These are phyloP conservation scores for Dactylonectria macrodidyma DNA, from an alignment of 2,329 filamentous ascomycete genomes.

Conservation along the genomic window DNA sequence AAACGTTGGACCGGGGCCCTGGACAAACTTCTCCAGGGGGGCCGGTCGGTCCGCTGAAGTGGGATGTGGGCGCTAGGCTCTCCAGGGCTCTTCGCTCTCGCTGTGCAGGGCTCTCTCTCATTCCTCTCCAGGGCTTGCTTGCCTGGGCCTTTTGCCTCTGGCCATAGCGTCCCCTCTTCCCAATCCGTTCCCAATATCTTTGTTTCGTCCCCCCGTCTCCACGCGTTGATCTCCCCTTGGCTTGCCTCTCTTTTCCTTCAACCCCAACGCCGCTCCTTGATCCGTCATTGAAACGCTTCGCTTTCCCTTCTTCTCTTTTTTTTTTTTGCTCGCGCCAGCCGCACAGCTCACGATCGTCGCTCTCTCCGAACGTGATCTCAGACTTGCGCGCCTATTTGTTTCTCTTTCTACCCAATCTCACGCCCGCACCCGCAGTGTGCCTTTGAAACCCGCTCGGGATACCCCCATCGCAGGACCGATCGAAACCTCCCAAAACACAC, in stretches of 20 bases:
- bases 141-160: constrained; percentile 10
- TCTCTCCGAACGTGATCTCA: constrained; percentile 40
- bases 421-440: constrained; percentile 26
- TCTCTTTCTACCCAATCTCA: constrained; percentile 23
- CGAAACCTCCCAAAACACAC: constrained; percentile 39
- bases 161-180: constrained; percentile 9
- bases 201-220: constrained; percentile 47
- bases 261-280: constrained; percentile 41
- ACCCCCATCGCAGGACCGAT: constrained; percentile 50
- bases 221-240: constrained; percentile 28
- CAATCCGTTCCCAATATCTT: constrained; percentile 40
- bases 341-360: constrained; percentile 36
- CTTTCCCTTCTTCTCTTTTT: constrained; percentile 38
- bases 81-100: not conserved
- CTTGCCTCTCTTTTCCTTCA: constrained; percentile 27
- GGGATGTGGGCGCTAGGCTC: not conserved
- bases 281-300: constrained; percentile 44
- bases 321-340: constrained; percentile 38
- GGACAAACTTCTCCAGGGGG: constrained; percentile 11
- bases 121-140: not conserved
- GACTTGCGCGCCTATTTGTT: constrained; percentile 38
- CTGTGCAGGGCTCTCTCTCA: constrained; percentile 12
- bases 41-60: constrained; percentile 4
- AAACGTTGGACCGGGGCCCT: constrained; percentile 9
- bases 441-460: constrained; percentile 37